phyloP scores from a whole-genome alignment of 495 filamentous ascomycete genomes.

The Chaetomium fimeti region DNA sequence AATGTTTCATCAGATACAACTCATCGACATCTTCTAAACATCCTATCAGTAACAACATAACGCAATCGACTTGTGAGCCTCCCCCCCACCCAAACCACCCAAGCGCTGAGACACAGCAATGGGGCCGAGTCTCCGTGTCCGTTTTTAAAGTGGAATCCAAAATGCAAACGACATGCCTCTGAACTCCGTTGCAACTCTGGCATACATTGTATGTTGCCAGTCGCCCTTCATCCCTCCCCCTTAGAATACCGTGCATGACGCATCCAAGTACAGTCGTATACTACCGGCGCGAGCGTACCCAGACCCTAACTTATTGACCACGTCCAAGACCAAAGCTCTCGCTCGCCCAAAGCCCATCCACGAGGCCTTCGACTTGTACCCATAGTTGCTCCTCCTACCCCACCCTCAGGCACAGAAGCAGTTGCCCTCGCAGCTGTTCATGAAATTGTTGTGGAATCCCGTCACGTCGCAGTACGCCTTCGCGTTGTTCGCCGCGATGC shows the following conservation, averaged over 20 bases:
- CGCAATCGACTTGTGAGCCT: background rate
- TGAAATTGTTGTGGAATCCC: constrained; percentile 28
- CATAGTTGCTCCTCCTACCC: no score
- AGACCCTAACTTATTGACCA: background rate
- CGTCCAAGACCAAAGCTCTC: background rate
- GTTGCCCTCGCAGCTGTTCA: constrained; percentile 20
- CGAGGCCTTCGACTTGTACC: no score
- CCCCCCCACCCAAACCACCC: background rate
- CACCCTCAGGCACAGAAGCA: constrained; percentile 22
- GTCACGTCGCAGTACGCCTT: constrained; percentile 26
- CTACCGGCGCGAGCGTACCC: no score
- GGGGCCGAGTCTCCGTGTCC: background rate
- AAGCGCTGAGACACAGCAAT: background rate
- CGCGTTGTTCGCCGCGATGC: constrained; percentile 23
- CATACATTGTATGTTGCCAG: background rate
- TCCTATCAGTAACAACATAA: background rate
- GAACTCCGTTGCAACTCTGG: background rate
- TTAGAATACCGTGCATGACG: background rate
- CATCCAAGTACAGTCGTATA: background rate
- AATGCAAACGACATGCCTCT: background rate
- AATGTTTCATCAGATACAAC: background rate
- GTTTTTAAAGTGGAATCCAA: background rate
- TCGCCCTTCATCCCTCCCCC: no score
- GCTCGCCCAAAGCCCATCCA: background rate
- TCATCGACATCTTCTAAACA: background rate